These are phyloP conservation scores for Chaetomium sp. DNA, from an alignment of 2,329 filamentous ascomycete genomes.

Conservation along the genomic window DNA sequence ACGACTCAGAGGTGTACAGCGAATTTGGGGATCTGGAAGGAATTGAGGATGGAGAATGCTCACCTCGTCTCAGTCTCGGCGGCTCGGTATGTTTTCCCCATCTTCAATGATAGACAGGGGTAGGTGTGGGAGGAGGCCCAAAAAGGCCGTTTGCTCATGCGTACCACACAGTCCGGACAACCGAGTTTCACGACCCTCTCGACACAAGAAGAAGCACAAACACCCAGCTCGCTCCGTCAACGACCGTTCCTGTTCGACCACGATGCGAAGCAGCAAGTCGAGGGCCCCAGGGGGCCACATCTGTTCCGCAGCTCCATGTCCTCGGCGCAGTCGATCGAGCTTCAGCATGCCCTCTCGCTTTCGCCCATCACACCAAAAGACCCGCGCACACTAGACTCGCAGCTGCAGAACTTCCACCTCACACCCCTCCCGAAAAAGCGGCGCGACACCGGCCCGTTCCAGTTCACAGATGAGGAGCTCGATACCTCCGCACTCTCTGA, in stretches of 20 bases:
- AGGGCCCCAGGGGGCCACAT: constrained; percentile 80
- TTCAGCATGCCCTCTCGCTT: constrained; percentile 55
- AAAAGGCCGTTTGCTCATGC: constrained; percentile 13
- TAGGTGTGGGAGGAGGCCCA: not conserved
- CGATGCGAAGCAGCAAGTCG: constrained; percentile 55
- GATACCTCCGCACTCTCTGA: constrained; percentile 52
- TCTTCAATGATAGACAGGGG: not conserved
- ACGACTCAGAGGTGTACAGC: constrained; percentile 56
- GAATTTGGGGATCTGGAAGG: constrained; percentile 47
- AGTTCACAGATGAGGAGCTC: constrained; percentile 50
- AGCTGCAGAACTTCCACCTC: constrained; percentile 33
- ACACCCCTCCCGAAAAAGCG: constrained; percentile 33
- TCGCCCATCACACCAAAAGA: constrained; percentile 68
- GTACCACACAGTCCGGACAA: constrained; percentile 47
- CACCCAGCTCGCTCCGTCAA: constrained; percentile 61
- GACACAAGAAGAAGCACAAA: constrained; percentile 76
- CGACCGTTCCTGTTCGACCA: constrained; percentile 56
- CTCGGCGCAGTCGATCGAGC: constrained; percentile 45
- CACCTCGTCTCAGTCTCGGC: constrained; percentile 57
- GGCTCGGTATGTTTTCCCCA: constrained; percentile 54
- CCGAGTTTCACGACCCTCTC: constrained; percentile 81
- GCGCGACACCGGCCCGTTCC: constrained; percentile 46
- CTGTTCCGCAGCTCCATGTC: constrained; percentile 68
- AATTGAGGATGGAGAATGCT: constrained; percentile 54
- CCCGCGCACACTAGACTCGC: constrained; percentile 31